phyloP scores from a whole-genome alignment of 371 early-diverging fungal genomes.

The Batrachochytrium dendrobatidis region DNA sequence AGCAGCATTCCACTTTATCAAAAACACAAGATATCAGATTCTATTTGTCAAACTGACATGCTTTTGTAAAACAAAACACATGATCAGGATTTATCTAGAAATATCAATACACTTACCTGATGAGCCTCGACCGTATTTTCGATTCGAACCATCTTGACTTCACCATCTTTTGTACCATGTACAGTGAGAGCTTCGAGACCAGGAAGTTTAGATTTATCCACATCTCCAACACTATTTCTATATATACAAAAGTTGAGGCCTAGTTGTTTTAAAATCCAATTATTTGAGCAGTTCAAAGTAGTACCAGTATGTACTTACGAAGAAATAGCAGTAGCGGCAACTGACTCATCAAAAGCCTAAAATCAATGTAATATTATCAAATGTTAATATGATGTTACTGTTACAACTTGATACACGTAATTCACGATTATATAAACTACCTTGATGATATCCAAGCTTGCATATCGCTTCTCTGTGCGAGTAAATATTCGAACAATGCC shows the following conservation, averaged over 20 bases:
- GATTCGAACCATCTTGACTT: constrained; percentile 80
- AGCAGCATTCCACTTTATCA: constrained; percentile 62
- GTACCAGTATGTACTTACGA: constrained; percentile 48
- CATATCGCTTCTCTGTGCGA: constrained; percentile 50
- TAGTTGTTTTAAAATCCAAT: too few relatives aligned
- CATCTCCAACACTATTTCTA: constrained; percentile 78
- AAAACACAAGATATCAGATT: background rate
- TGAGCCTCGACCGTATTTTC: constrained; percentile 72
- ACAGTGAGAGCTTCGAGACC: constrained; percentile 62
- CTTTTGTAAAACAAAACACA: background rate
- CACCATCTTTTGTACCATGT: constrained; percentile 60
- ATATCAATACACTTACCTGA: constrained; percentile 35
- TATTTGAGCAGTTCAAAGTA: too few relatives aligned
- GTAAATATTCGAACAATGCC: constrained; percentile 77
- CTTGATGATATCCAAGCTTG: constrained; percentile 48
- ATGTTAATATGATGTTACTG: too few relatives aligned
- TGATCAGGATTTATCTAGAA: background rate
- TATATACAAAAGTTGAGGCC: too few relatives aligned
- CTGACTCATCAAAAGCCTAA: constrained; percentile 52
- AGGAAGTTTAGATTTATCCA: constrained; percentile 76
- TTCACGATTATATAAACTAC: constrained; percentile 19
- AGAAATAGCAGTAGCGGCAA: constrained; percentile 68
- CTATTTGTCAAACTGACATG: constrained; percentile 3
- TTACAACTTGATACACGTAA: too few relatives aligned
- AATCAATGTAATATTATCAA: constrained; percentile 1